A percentile compares a stretch with the other conserved stretches of the same genome.
Conservation (phyloP, 2,329 filamentous ascomycete species). For the Sporothrix mexicana region DNA sequence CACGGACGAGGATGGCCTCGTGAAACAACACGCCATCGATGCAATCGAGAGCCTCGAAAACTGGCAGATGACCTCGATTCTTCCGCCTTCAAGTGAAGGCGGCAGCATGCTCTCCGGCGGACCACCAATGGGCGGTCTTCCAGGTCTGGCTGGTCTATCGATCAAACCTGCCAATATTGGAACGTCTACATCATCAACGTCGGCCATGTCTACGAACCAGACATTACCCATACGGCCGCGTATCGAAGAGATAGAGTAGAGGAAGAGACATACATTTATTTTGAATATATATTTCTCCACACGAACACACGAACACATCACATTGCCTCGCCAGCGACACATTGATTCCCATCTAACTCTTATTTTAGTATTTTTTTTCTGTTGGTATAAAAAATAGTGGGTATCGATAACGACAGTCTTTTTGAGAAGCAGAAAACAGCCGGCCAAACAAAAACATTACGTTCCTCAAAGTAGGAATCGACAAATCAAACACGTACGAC, state of each 20-base stretch:
- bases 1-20: constrained; percentile 72
- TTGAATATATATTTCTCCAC: neutral
- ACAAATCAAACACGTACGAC: constrained; percentile 14
- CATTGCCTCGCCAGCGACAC: neutral
- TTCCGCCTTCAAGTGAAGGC: constrained; percentile 35
- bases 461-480: neutral
- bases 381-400: neutral
- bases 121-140: constrained; percentile 34
- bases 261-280: too few species aligned
- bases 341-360: neutral
- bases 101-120: neutral
- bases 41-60: constrained; percentile 70
- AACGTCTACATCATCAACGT: too few species aligned
- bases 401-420: constrained; percentile 29
- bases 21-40: constrained; percentile 68
- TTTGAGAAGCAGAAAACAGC: constrained; percentile 1
- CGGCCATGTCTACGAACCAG: neutral
- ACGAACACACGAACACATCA: neutral
- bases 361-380: constrained; percentile 17
- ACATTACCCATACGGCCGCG: constrained; percentile 27
- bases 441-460: constrained; percentile 19
- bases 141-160: constrained; percentile 52
- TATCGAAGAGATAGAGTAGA: constrained; percentile 38
- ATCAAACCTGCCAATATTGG: constrained; percentile 27
- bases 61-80: constrained; percentile 55